Base-by-base conservation (phyloP, 768 basidiomycete genomes). In the Tylopilus plumbeoviolaceoides region DNA sequence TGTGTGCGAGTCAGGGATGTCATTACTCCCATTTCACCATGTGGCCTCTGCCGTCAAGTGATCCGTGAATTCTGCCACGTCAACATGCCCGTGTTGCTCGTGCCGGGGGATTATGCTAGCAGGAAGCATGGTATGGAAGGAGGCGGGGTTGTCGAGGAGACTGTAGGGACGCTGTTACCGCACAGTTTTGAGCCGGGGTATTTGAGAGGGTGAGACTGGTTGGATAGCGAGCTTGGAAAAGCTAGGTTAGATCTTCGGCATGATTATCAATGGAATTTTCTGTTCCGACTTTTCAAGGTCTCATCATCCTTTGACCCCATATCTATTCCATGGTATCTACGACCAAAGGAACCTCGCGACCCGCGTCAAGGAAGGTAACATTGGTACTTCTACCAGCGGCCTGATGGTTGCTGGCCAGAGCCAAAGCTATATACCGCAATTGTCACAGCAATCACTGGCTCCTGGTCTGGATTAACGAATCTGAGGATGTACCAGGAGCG, bases 21-120 rank as follows among this genome's bases (percentile, higher is more conserved):
- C 12, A 61, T 79, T 0, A 67, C 77, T 1, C 71, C 91, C 0
- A 77, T 88, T 43, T 89, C 92, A 0, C 95, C 95, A 0, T 98
- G 95, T 63, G 95, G 95, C 7, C 83, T 95, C 47, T 98, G 95
- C 61, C 86, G 94, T 8, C 95, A 97, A 66, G 81, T 95, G 43
- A 79, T 91, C 47, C 82, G 87, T 50, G 91, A 95, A 64, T 95
- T 95, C 63, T 93, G 89, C 61, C 66, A 79, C 6, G 77, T 79
- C 23, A 73, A 83, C 36, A 88, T 89, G 82, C 88, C 89, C 0
- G 77, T 87, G 54, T 72, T 83, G 43, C 81, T 92, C 2, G 79
- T 88, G 3, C 85, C 87, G 3, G 80, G 81, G 4, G 76, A 85
- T 35, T 35, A 52, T 21, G 21, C 44, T 18, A 36, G 36, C 28